Evolutionary conservation across 2,329 filamentous ascomycete species (phyloP).

Genomic region (Malbranchea zuffiana): DNA sequence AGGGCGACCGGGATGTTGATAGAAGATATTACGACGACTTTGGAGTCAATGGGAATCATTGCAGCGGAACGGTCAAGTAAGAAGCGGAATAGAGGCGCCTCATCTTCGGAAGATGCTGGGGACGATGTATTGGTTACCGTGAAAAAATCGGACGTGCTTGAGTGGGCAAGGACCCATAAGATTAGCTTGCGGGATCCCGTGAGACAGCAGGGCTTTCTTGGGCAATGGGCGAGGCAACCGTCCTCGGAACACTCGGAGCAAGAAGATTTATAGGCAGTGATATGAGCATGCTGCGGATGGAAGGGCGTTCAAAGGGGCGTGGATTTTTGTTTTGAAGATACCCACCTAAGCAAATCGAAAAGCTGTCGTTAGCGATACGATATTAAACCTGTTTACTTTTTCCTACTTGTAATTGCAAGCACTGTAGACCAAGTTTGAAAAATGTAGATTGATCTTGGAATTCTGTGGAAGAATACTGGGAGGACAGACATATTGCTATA

Average conservation of each 20-base stretch:
- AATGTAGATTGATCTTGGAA: too few species aligned
- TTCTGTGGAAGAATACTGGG: too few species aligned
- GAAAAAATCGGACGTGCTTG: conserved; percentile 50
- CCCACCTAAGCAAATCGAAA: too few species aligned
- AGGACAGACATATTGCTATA: too few species aligned
- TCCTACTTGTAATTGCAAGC: too few species aligned
- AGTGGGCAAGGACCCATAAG: conserved; percentile 54
- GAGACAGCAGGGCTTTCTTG: conserved; percentile 62
- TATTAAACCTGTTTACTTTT: too few species aligned
- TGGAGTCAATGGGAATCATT: conserved; percentile 69
- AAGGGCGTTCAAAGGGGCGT: conserved; percentile 8
- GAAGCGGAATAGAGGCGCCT: conserved; percentile 41
- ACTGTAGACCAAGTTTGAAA: too few species aligned
- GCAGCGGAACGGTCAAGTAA: conserved; percentile 40
- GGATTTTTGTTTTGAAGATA: conserved; percentile 8
- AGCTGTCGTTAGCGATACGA: too few species aligned
- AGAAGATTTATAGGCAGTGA: conserved; percentile 9
- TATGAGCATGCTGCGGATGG: conserved; percentile 1
- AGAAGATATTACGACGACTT: conserved; percentile 69
- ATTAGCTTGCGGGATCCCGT: conserved; percentile 57
- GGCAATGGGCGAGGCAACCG: conserved; percentile 48
- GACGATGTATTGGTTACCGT: conserved; percentile 27
- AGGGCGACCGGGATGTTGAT: conserved; percentile 69
- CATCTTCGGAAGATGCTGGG: conserved; percentile 17
- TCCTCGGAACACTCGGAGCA: conserved; percentile 22